These are phyloP conservation scores for Amaranthus cruentus DNA, from an alignment of 148 eudicot species.

Conservation along the genomic window DNA sequence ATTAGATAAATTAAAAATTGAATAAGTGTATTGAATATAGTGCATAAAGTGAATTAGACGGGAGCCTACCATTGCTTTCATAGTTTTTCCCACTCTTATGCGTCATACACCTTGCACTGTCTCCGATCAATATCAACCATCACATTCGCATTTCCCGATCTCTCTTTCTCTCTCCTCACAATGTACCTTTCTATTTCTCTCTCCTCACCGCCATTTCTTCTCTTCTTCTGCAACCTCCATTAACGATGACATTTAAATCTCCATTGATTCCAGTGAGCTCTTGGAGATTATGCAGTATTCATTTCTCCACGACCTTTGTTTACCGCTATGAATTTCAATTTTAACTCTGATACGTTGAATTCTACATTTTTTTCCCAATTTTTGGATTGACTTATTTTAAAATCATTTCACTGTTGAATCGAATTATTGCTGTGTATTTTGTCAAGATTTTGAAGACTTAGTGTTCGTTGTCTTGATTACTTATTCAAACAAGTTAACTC, in stretches of 20 bases:
- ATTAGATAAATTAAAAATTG: no score
- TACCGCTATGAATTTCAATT: background rate
- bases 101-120: slow-evolving; percentile 25
- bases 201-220: slow-evolving; percentile 16
- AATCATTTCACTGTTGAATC: slow-evolving; percentile 8
- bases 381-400: background rate
- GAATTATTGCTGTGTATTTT: background rate
- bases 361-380: background rate
- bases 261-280: slow-evolving; percentile 20
- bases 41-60: no score
- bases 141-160: slow-evolving; percentile 22
- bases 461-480: background rate
- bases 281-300: slow-evolving; percentile 1
- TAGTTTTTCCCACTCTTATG: background rate
- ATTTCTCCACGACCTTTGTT: background rate
- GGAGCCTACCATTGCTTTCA: no score
- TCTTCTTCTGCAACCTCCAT: background rate
- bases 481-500: slow-evolving; percentile 2
- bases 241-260: background rate
- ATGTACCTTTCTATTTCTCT: background rate
- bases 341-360: slow-evolving; percentile 1
- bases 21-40: no score
- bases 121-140: slow-evolving; percentile 28
- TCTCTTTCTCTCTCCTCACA: slow-evolving; percentile 12
- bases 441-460: slow-evolving; percentile 1